Base-by-base conservation (phyloP, 169 alveolate species). In the Haemoproteus tartakovskyi region DNA sequence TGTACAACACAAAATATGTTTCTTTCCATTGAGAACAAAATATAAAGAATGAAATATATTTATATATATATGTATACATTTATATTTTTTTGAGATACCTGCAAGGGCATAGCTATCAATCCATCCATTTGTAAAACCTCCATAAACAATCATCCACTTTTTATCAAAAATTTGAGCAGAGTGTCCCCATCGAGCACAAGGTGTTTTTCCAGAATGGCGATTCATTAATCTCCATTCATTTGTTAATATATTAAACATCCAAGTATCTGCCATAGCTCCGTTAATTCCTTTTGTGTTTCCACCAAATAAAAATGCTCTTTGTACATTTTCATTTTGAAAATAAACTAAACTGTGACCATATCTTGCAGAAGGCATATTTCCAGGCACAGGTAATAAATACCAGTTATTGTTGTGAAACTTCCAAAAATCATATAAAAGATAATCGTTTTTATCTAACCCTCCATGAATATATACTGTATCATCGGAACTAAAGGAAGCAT, bases 131-230 rank as follows among this genome's bases (percentile, higher is more conserved):
- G 84, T 54, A 37, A 70, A 30, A 26, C 84, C 84, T 9, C 84
- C 84, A 60, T 70, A 70, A 30, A 70, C 33, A 36, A 70, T 45
- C 84, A 70, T 70, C 84, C 84, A 70, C 40, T 70, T 78, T 22
- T 67, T 67, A 33, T 70, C 84, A 47, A 70, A 56, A 26, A 70
- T 37, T 29, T 56, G 78, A 9, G 84, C 60, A 26, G 84, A 38
- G 21, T 70, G 84, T 11, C 56, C 84, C 84, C 84, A 70, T 56
- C 84, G 78, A 30, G 78, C 62, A 19, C 84, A 50, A 47, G 84
- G 84, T 8, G 54, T 70, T 6, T 60, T 26, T 22, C 84, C 84
- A 2, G 84, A 12, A 24, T 22, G 5, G 0, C 57, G 18, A 30
- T 52, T 26, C 14, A 70, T 18, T 16, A 56, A 70, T 24, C 22